These are phyloP conservation scores for Colletotrichum sp. DNA, from an alignment of 2,329 filamentous ascomycete species.

Conservation along the genomic window DNA sequence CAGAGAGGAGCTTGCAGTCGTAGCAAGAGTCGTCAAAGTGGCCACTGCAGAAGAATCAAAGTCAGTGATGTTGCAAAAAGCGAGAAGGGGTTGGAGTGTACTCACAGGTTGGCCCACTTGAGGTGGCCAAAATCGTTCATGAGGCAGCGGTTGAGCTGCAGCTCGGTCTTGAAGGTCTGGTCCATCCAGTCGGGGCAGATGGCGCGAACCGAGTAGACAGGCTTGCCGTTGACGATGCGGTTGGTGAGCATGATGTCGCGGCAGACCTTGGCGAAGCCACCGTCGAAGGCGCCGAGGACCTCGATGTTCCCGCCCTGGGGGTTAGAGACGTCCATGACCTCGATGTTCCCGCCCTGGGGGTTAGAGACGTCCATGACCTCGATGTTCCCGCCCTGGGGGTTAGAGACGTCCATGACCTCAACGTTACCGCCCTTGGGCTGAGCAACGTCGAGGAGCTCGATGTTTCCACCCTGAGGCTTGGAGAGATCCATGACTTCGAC, in stretches of 20 bases:
- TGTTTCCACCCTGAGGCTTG: neutral
- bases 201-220: slow-evolving; percentile 9
- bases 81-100: neutral
- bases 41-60: neutral
- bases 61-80: neutral
- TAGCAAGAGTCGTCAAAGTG: slow-evolving; percentile 7
- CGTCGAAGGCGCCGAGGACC: neutral
- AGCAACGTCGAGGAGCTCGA: neutral
- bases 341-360: neutral
- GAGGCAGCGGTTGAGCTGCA: slow-evolving; percentile 19
- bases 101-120: slow-evolving; percentile 8
- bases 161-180: neutral
- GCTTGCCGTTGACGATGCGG: neutral
- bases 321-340: neutral
- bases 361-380: neutral
- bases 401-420: neutral
- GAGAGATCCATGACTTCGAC: neutral
- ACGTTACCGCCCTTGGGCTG: neutral
- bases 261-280: slow-evolving; percentile 6
- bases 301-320: neutral
- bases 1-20: slow-evolving; percentile 2
- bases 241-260: neutral
- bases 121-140: slow-evolving; percentile 12
- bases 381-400: neutral
- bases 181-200: neutral